Evolutionary conservation across 1,139 yeast genomes (phyloP), one percentile per base, ranked within the genome.

Genomic region (Candida sanyaensis): DNA sequence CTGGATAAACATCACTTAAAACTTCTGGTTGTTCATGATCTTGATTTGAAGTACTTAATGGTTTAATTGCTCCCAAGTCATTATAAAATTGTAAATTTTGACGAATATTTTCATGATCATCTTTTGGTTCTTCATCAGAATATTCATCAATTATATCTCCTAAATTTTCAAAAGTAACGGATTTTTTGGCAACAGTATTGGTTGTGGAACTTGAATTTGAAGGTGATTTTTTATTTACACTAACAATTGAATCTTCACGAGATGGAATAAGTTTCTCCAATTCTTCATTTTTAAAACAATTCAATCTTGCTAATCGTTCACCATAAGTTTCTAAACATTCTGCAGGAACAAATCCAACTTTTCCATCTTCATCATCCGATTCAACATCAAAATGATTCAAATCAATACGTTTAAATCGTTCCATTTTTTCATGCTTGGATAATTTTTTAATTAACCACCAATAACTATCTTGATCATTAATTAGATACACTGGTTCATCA

Each of bases 311-410:
- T 47, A 95, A 71, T 49, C 99, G 75, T 65, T 93, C 99, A 41
- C 85, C 88, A 51, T 89, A 91, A 0, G 97, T 89, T 66, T 93
- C 99, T 41, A 93, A 73, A 54, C 96, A 86, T 65, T 93, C 99
- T 1, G 98, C 98, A 1, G 99, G 99, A 1, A 96, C 95, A 69
- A 92, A 95, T 3, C 98, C 99, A 46, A 91, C 79, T 59, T 81
- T 82, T 1, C 78, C 66, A 58, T 80, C 83, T 63, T 86, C 90
- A n/a, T 65, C 73, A 44, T 70, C 76, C 11, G 65, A 53, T 9
- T 48, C 43, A 3, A 60, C 50, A n/a, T 62, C 64, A 2, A 33
- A 21, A 6, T 42, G 38, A 4, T 42, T 50, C 6, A 46, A 48
- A 10, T 51, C 50, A 12, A 42, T 46, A 27, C 42, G 41, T 12